Conservation (phyloP, 164 flowering plant genomes). For the Cinnamomum micranthum region DNA sequence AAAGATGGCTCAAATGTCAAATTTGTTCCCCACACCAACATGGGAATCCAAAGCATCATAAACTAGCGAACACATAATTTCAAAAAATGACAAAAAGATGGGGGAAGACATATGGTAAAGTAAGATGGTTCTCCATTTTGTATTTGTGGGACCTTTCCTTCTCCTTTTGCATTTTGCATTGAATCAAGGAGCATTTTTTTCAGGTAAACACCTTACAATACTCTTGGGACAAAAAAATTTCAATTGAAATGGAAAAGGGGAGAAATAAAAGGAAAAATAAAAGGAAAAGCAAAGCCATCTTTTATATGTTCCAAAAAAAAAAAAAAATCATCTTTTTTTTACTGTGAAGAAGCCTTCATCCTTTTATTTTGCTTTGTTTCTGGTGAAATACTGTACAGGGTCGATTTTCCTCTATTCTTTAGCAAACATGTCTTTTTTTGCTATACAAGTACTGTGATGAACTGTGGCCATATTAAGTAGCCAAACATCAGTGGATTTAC, state of each 20-base stretch:
- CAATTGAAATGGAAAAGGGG: not conserved
- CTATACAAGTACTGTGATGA: not conserved
- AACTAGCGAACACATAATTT: not conserved
- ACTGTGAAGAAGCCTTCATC: not conserved
- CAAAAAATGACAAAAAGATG: not conserved
- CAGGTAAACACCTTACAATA: not conserved
- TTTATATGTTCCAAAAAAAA: not conserved
- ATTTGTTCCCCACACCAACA: not conserved
- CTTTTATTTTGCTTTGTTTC: not conserved
- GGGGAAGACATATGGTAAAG: not conserved
- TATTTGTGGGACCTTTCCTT: conserved; percentile 1
- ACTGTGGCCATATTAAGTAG: no score
- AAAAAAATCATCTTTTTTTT: no score
- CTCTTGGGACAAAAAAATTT: not conserved
- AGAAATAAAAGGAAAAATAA: no score
- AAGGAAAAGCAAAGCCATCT: not conserved
- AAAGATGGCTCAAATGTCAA: conserved; percentile 8
- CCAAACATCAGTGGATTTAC: not conserved
- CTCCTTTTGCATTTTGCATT: not conserved
- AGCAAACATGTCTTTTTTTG: no score
- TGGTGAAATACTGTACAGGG: not conserved
- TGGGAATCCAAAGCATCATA: conserved; percentile 2
- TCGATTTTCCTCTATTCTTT: not conserved
- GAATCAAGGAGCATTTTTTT: not conserved
- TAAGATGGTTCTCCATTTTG: not conserved